phyloP scores from a whole-genome alignment of 2,329 filamentous ascomycete genomes.

The Diplocarpon rosae region DNA sequence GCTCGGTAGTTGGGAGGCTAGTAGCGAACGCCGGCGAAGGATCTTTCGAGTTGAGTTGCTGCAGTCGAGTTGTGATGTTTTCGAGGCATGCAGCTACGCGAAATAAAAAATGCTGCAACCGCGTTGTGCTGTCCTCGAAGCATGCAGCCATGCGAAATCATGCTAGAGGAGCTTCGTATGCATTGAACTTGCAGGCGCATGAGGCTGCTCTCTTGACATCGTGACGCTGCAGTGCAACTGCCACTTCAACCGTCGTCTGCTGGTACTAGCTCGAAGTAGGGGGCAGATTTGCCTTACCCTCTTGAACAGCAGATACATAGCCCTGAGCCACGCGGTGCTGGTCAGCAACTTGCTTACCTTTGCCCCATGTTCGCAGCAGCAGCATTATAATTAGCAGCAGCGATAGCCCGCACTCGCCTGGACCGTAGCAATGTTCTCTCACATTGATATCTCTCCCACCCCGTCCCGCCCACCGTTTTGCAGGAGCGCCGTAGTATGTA shows the following conservation, averaged over 20 bases:
- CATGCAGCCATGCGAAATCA: constrained; percentile 18
- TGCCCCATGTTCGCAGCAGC: too few species aligned
- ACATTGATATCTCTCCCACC: too few species aligned
- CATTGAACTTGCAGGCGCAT: constrained; percentile 8
- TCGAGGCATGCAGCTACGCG: constrained; percentile 17
- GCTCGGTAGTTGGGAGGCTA: constrained; percentile 21
- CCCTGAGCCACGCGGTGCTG: not conserved
- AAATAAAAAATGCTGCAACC: constrained; percentile 6
- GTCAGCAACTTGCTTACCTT: too few species aligned
- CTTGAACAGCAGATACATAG: not conserved
- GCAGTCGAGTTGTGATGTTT: constrained; percentile 12
- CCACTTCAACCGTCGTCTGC: constrained; percentile 11
- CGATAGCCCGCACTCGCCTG: too few species aligned
- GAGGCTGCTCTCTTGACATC: constrained; percentile 17
- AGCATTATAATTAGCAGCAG: not conserved
- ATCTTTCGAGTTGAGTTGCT: constrained; percentile 11
- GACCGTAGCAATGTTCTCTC: too few species aligned
- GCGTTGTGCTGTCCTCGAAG: constrained; percentile 7
- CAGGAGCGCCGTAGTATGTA: not conserved
- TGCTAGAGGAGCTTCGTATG: constrained; percentile 14
- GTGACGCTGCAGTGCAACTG: constrained; percentile 22
- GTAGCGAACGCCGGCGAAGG: constrained; percentile 12
- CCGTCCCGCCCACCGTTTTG: too few species aligned
- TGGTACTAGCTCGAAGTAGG: constrained; percentile 5
- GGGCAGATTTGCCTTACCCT: not conserved